Percentiles rank a stretch among this genome's conserved stretches.
These are phyloP conservation scores for Pelargonium cotyledonis DNA, from an alignment of 441 rosid genomes.

Conservation along the genomic window DNA sequence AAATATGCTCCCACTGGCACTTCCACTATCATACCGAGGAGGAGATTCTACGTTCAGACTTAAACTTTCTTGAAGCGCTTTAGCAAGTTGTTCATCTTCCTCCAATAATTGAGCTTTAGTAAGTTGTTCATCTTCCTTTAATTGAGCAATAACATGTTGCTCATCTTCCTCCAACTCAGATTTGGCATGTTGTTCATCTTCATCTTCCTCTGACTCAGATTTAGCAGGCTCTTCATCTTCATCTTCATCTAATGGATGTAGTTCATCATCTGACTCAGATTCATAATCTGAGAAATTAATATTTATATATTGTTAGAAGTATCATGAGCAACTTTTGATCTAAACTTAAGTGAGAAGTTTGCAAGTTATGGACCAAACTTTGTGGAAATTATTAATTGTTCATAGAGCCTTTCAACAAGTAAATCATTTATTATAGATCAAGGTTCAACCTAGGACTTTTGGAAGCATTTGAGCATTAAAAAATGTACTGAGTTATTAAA, in stretches of 20 bases:
- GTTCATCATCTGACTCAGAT: conserved; percentile 1
- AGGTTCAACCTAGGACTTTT: neutral
- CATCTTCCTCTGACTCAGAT: neutral
- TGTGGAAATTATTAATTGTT: neutral
- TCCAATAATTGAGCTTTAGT: conserved; percentile 31
- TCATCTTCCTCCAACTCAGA: conserved; percentile 34
- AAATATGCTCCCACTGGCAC: neutral
- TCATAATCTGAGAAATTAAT: conserved; percentile 1
- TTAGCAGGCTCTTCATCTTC: neutral
- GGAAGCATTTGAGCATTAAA: neutral
- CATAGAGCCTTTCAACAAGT: neutral
- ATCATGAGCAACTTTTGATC: neutral
- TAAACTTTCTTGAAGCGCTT: conserved; percentile 59
- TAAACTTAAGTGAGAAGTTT: neutral
- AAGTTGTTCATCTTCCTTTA: conserved; percentile 55
- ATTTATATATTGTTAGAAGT: neutral
- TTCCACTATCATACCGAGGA: conserved; percentile 30
- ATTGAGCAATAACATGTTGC: conserved; percentile 31
- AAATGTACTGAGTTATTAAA: neutral
- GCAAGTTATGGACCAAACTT: neutral
- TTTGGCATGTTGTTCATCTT: neutral
- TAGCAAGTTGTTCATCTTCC: conserved; percentile 72
- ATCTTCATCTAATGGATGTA: neutral
- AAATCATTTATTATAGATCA: neutral
- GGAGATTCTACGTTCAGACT: conserved; percentile 38